A percentile compares a stretch with the other conserved stretches of the same genome.
These are phyloP conservation scores for Moesziomyces sp. DNA, from an alignment of 1,284 basidiomycete genomes.

Conservation along the genomic window DNA sequence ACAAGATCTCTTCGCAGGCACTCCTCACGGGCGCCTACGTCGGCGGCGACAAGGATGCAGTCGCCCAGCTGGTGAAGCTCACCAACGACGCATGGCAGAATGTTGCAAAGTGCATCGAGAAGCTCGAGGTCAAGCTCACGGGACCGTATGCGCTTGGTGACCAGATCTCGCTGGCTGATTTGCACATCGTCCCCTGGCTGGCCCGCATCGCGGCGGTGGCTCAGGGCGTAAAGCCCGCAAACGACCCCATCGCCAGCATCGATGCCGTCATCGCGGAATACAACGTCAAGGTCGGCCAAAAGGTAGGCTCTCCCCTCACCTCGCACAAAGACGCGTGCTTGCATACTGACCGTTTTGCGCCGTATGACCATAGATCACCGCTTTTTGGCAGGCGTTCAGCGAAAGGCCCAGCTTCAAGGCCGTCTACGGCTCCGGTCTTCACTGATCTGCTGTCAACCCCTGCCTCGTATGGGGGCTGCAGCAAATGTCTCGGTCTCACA, in stretches of 20 bases:
- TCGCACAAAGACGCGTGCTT: too few relatives aligned
- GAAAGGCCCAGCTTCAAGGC: constrained; percentile 35
- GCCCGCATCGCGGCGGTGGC: constrained; percentile 68
- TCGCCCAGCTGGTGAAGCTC: constrained; percentile 66
- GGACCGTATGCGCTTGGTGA: constrained; percentile 80
- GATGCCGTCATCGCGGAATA: constrained; percentile 2
- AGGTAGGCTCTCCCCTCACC: constrained; percentile 6
- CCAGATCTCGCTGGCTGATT: constrained; percentile 81
- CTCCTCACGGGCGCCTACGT: constrained; percentile 68
- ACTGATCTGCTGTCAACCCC: constrained; percentile 18
- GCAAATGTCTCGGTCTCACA: neutral
- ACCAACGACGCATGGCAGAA: constrained; percentile 70
- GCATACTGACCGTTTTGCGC: too few relatives aligned
- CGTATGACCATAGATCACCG: neutral
- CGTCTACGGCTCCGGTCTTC: constrained; percentile 49
- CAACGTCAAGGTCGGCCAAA: constrained; percentile 18
- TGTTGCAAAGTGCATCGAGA: constrained; percentile 70
- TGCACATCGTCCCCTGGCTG: constrained; percentile 83
- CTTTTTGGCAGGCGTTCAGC: constrained; percentile 31
- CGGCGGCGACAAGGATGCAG: constrained; percentile 9
- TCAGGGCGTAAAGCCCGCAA: neutral
- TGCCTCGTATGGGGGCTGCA: too few relatives aligned
- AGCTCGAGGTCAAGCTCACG: constrained; percentile 74
- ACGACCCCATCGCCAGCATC: constrained; percentile 8
- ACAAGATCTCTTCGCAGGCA: constrained; percentile 68